Base-by-base conservation (phyloP, 2,329 filamentous ascomycete species). In the Cordyceps tenuipes region DNA sequence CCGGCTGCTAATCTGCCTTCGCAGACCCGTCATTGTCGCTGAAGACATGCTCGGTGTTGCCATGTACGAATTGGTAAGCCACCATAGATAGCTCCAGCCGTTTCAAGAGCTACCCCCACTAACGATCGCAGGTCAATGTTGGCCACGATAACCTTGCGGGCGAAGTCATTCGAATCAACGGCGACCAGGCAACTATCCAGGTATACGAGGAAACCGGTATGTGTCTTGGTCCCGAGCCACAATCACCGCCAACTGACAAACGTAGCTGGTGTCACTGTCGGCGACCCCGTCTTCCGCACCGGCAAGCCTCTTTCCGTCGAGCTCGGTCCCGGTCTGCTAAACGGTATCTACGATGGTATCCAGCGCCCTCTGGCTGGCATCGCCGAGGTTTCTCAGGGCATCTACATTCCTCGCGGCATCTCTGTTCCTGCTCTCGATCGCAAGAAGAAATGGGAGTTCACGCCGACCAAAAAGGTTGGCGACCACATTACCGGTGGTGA, bases 301-400 rank as follows among this genome's bases (percentile, higher is more conserved):
- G 90, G 91, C 75, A 97, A 97, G 82, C 94, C 94, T 64, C 81
- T 99, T 60, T 97, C 94, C 61, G 94, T 99, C 76, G 94, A 99
- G 76, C 88, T 99, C 52, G 94, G 94, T 55, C 94, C 94, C 64
- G 94, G 94, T 73, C 81, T 99, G 74, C 91, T 99, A 84, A 93
- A 97, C 79, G 97, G 94, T 67, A 99, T 99, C 75, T 99, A 97
- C 82, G 94, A 99, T 75, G 94, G 94, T 79, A 99, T 99, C 70
- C 94, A 99, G 76, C 88, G 94, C 72, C 94, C 94, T 55, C 86
- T 99, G 68, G 88, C 88, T 77, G 86, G 84, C 66, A 99, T 99
- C 70, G 81, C 90, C 67, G 79, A 87, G 46, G 76, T 83, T 53
- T 86, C 91, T 57, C 80, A 91, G 71, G 91, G 90, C 76, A 99